Evolutionary conservation across 208 protist species (phyloP), one percentile per base, ranked within the genome.

Genomic region (Angomonas ambiguus): DNA sequence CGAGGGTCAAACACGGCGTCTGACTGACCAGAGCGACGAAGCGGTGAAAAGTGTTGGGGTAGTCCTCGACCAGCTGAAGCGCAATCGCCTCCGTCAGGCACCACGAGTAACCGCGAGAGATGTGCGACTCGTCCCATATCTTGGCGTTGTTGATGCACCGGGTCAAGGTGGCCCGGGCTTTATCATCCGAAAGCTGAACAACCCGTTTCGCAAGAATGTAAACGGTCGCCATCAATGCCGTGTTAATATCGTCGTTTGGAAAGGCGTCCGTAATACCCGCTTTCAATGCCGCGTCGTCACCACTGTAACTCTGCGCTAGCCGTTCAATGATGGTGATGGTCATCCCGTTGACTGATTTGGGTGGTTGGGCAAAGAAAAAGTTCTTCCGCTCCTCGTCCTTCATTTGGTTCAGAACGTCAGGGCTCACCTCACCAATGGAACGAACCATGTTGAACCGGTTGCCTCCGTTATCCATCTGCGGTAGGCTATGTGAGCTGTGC

Each of bases 71-170:
- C 51, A 83, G 33, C 62, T 68, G 59, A 51, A 83, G 68, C 25
- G 77, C 68, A 34, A 96, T 84, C 20, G 82, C 72, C 31, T 87
- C 69, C 6, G 83, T 82, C 38, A 96, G 79, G 57, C 66, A 87
- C 88, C 87, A 94, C 49, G 91, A 61, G 76, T 88, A 88, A 42
- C 87, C 91, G 34, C 83, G 83, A 4, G 74, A 59, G 16, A 96
- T 71, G 64, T 78, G 68, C 60, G 75, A 79, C 27, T 63, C 51
- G 62, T 88, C 85, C 51, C 79, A 93, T 35, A 87, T 18, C 2
- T 35, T 53, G 18, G 45, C 42, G n/a, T 51, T 35, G 34, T 77
- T 38, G 31, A 42, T 35, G 57, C 57, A 35, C 57, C 48, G 11
- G 28, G 18, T 31, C 24, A 69, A 38, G 24, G 51, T 20, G 18